Evolutionary conservation across 306 rosid species (phyloP).

Genomic region (Castanospermum australe): DNA sequence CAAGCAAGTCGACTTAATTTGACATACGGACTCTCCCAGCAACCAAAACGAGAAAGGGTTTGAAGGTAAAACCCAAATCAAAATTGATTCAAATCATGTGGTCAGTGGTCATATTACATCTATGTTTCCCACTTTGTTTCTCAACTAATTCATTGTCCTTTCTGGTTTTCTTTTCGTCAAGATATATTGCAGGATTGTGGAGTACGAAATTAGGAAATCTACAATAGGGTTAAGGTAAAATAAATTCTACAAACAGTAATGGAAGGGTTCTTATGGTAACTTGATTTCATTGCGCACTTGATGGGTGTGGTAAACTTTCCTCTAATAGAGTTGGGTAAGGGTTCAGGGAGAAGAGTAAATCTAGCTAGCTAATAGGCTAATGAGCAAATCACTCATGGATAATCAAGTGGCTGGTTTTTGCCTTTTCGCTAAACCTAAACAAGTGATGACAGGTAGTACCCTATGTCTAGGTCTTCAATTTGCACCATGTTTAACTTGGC

Average conservation of each 20-base stretch:
- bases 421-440: background rate
- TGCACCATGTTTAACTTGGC: background rate
- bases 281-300: background rate
- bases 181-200: background rate
- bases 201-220: background rate
- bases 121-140: background rate
- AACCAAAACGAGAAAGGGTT: background rate
- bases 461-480: background rate
- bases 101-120: background rate
- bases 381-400: background rate
- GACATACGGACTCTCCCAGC: background rate
- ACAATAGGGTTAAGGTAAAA: background rate
- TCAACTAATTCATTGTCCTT: background rate
- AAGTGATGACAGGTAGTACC: background rate
- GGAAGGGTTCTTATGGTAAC: background rate
- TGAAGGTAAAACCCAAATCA: background rate
- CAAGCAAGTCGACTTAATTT: background rate
- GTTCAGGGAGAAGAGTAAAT: background rate
- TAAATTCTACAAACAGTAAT: background rate
- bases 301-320: slow-evolving; percentile 17
- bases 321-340: background rate
- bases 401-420: background rate
- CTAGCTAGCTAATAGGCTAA: background rate
- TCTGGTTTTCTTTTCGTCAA: background rate
- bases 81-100: background rate